Evolutionary conservation across 768 basidiomycete genomes (phyloP).

Genomic region (Suillus subluteus): DNA sequence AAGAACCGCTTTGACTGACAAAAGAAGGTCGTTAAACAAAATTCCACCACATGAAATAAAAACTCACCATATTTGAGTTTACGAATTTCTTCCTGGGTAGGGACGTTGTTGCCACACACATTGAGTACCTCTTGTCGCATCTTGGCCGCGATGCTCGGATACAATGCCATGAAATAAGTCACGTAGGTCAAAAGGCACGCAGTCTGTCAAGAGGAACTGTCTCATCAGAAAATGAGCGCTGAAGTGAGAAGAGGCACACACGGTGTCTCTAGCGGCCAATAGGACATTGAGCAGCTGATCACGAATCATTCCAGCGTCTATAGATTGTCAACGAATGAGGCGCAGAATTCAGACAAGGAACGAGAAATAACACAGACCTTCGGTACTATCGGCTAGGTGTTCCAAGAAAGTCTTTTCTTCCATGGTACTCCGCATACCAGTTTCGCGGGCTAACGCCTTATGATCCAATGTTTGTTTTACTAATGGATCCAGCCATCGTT

Average conservation of each 20-base stretch:
- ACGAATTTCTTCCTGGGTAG: conserved; percentile 60
- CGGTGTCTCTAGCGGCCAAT: conserved; percentile 79
- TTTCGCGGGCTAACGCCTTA: conserved; percentile 42
- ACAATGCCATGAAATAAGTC: conserved; percentile 68
- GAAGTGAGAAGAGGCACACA: conserved; percentile 33
- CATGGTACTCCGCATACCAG: conserved; percentile 41
- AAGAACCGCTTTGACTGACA: conserved; percentile 70
- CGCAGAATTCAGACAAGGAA: conserved; percentile 13
- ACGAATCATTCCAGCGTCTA: conserved; percentile 68
- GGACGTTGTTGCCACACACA: conserved; percentile 52
- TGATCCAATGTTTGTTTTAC: conserved; percentile 55
- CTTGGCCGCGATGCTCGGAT: conserved; percentile 56
- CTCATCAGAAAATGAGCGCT: conserved; percentile 4
- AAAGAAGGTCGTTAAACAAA: conserved; percentile 14
- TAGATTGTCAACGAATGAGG: conserved; percentile 11
- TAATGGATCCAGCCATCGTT: conserved; percentile 61
- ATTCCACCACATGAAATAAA: conserved; percentile 9
- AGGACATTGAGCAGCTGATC: conserved; percentile 81
- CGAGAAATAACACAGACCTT: conserved; percentile 45
- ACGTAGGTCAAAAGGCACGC: conserved; percentile 70
- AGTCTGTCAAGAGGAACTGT: conserved; percentile 46
- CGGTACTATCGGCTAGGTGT: conserved; percentile 66
- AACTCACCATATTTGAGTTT: conserved; percentile 67
- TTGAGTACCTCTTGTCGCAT: conserved; percentile 65
- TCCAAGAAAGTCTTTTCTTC: conserved; percentile 67